Evolutionary conservation across 805 yeast species (phyloP), one percentile per base, ranked within the genome.

Genomic region (Starmerella kuoi): DNA sequence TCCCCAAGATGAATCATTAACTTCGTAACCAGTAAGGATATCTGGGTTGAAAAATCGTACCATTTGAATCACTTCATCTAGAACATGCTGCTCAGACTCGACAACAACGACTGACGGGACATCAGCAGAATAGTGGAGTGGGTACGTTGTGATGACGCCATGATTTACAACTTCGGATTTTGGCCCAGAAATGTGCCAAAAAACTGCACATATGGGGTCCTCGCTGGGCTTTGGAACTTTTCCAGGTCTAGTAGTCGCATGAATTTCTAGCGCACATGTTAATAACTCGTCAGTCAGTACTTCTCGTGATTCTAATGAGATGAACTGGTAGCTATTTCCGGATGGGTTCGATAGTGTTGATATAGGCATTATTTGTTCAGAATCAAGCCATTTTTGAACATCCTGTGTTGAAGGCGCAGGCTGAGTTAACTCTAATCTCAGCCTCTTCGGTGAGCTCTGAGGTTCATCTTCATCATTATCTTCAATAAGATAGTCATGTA

Each of bases 1-100:
- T 0, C 98, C 97, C 97, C 97, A 88, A 0, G 96, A 83, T 0
- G 72, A 53, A 1, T 77, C 63, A 48, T 84, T 81, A 5, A 84
- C 69, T 54, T 91, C 98, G 57, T 72, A 91, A 0, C 96, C 97
- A 0, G 83, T 69, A 5, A 91, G 55, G 24, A 91, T 74, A 57
- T 91, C 98, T 0, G 97, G 96, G 55, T 91, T 97, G 39, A 75
- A 67, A 2, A 64, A 51, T 17, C 75, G 69, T 0, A 83, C 76
- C 14, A 79, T 48, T 1, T 69, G 66, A 0, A 76, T 61, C 7
- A 88, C 61, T 5, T 68, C 68, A 7, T 67, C 62, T 2, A 86
- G 56, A 74, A 83, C 65, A 5, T 69, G 74, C 1, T 59, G 45
- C 53, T 88, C 97, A n/a, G 35, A 17, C 20, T 42, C 38, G 14